A percentile compares a stretch with the other conserved stretches of the same genome.
phyloP scores from a whole-genome alignment of 75 land plant species.

The Sequoia sempervirens region DNA sequence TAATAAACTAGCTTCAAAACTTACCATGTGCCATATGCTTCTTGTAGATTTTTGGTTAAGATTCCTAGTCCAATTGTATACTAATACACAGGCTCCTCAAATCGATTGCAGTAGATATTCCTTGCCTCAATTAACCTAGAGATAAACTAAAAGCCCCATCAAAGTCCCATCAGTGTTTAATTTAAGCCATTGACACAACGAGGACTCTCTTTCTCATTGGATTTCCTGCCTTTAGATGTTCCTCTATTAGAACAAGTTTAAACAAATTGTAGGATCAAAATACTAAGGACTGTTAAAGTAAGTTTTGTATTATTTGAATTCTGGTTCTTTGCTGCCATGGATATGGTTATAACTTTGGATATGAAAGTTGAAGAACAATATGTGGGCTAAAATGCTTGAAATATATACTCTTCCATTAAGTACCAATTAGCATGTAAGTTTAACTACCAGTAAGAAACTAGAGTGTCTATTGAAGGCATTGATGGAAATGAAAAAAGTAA shows the following conservation, averaged over 20 bases:
- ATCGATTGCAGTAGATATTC: too few relatives aligned
- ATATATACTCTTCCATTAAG: background rate
- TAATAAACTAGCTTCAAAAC: too few relatives aligned
- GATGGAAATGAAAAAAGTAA: background rate
- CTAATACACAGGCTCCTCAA: too few relatives aligned
- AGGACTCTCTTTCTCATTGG: background rate
- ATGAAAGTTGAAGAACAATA: background rate
- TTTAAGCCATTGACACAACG: background rate
- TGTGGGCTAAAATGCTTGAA: background rate
- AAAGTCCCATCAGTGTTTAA: background rate
- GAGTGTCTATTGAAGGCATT: background rate
- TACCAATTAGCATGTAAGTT: background rate
- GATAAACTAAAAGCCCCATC: background rate
- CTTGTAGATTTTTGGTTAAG: too few relatives aligned
- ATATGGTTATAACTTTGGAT: background rate
- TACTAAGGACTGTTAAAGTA: background rate
- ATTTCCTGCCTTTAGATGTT: too few relatives aligned
- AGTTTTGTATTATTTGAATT: background rate
- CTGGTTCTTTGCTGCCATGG: too few relatives aligned
- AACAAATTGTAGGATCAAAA: background rate
- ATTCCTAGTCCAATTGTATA: too few relatives aligned
- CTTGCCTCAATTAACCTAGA: too few relatives aligned
- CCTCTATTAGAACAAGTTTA: too few relatives aligned
- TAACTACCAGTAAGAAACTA: background rate
- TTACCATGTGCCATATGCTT: too few relatives aligned